Conservation (phyloP, 2,329 filamentous ascomycete species). For the Plenodomus lindquistii region DNA sequence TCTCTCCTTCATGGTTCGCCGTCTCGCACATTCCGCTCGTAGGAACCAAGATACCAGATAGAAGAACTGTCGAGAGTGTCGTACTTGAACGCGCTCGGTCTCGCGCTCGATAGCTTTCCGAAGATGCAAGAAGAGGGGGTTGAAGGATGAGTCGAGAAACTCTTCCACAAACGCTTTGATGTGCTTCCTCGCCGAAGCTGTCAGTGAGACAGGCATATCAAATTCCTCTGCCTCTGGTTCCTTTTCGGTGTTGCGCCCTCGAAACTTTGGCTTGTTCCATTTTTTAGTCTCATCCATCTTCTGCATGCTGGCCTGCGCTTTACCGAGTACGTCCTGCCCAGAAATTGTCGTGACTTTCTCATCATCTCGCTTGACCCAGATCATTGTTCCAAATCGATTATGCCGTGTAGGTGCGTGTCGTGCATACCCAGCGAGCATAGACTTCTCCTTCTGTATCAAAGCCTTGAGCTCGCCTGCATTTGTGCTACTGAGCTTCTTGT, state of each 20-base stretch:
- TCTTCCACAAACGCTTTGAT: constrained; percentile 85
- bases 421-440: constrained; percentile 77
- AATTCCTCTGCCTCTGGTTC: constrained; percentile 63
- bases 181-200: constrained; percentile 72
- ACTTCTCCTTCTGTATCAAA: constrained; percentile 79
- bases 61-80: constrained; percentile 85
- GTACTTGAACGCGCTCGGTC: constrained; percentile 75
- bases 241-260: constrained; percentile 46
- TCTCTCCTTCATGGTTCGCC: constrained; percentile 59
- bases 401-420: constrained; percentile 82
- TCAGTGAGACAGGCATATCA: constrained; percentile 71
- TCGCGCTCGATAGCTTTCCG: constrained; percentile 90
- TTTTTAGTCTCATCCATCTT: constrained; percentile 93
- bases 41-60: constrained; percentile 94
- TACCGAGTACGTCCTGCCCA: constrained; percentile 81
- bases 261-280: constrained; percentile 77
- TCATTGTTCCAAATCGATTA: constrained; percentile 94
- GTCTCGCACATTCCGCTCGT: constrained; percentile 76
- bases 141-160: constrained; percentile 94
- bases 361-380: constrained; percentile 89
- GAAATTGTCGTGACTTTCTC: constrained; percentile 84
- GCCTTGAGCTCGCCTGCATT: constrained; percentile 73
- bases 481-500: constrained; percentile 69
- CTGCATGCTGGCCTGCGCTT: constrained; percentile 71
- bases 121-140: constrained; percentile 79